Percentiles rank a stretch among this genome's conserved stretches.
These are phyloP conservation scores for Aspergillus sp. DNA, from an alignment of 2,329 filamentous ascomycete species.

Conservation along the genomic window DNA sequence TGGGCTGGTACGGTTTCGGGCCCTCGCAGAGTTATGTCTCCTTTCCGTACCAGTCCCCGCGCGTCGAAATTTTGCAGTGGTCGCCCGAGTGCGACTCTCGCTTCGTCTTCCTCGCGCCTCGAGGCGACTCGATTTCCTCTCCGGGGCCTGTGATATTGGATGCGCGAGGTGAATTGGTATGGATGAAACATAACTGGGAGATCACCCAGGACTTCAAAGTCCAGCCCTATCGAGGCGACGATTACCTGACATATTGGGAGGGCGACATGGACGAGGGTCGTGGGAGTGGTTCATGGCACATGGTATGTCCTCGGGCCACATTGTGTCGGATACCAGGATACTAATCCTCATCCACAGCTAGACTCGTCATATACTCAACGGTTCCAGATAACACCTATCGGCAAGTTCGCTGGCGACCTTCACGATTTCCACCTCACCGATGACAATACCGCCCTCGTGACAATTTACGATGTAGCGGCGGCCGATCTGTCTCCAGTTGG, in stretches of 20 bases:
- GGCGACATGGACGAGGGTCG: conserved; percentile 12
- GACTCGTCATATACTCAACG: conserved; percentile 16
- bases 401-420: conserved; percentile 18
- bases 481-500: conserved; percentile 19
- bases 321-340: neutral
- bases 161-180: conserved; percentile 17
- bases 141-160: conserved; percentile 21
- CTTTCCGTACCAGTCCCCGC: conserved; percentile 20
- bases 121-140: conserved; percentile 20
- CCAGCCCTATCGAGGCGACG: conserved; percentile 14
- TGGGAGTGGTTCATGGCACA: conserved; percentile 16
- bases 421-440: conserved; percentile 27
- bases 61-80: conserved; percentile 16
- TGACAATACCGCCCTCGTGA: conserved; percentile 21
- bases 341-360: conserved; percentile 8
- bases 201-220: conserved; percentile 19
- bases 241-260: conserved; percentile 20
- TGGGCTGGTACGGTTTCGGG: conserved; percentile 22
- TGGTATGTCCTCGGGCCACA: conserved; percentile 8
- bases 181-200: conserved; percentile 16
- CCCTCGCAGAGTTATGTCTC: conserved; percentile 19
- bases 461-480: conserved; percentile 20
- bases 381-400: conserved; percentile 11
- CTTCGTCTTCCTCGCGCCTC: conserved; percentile 23
- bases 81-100: conserved; percentile 18